These are phyloP conservation scores for Podochytrium sp. DNA, from an alignment of 192 early-diverging fungal species.

Conservation along the genomic window DNA sequence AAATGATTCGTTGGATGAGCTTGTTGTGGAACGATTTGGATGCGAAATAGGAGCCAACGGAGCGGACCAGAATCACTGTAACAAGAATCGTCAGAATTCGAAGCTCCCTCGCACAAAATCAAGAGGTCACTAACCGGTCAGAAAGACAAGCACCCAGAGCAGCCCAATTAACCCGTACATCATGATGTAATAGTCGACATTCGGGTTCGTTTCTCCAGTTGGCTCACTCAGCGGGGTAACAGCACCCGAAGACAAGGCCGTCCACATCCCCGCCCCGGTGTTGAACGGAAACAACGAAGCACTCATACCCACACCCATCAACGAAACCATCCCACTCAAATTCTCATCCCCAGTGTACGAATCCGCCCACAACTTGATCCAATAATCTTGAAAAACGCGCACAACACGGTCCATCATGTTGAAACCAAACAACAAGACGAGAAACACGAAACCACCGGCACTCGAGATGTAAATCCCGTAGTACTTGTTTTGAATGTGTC, in stretches of 20 bases:
- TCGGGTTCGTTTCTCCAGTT: neutral
- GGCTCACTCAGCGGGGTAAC: no score
- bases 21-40: slow-evolving; percentile 39
- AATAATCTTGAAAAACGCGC: slow-evolving; percentile 41
- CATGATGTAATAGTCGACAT: slow-evolving; percentile 38
- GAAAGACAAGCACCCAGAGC: slow-evolving; percentile 15
- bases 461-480: slow-evolving; percentile 49
- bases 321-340: neutral
- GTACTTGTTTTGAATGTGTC: slow-evolving; percentile 44
- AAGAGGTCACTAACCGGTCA: slow-evolving; percentile 9
- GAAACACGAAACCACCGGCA: slow-evolving; percentile 52
- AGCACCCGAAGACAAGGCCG: neutral
- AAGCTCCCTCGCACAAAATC: neutral
- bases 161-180: slow-evolving; percentile 41
- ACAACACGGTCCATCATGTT: slow-evolving; percentile 25
- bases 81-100: neutral
- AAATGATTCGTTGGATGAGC: slow-evolving; percentile 43
- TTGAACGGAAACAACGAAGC: neutral
- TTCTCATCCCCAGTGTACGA: neutral
- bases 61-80: neutral
- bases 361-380: slow-evolving; percentile 50
- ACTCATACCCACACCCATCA: neutral
- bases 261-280: neutral
- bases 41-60: slow-evolving; percentile 32
- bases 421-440: slow-evolving; percentile 23